phyloP scores from a whole-genome alignment of 768 basidiomycete genomes.

The Suillus bovinus region DNA sequence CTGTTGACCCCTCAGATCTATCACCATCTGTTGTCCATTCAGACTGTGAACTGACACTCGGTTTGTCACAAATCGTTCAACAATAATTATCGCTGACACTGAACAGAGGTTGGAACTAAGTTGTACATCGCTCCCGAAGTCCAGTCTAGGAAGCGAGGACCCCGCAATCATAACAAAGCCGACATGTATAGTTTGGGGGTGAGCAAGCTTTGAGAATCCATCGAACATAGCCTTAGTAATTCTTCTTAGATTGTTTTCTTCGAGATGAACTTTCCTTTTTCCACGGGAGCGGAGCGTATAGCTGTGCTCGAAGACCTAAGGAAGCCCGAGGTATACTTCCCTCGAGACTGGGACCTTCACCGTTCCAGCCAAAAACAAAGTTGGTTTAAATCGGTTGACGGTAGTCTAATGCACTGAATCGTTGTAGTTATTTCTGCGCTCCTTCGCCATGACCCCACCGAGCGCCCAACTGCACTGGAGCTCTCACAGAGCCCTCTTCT shows the following conservation, averaged over 20 bases:
- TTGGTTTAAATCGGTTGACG: conserved; percentile 35
- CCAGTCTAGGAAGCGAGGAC: conserved; percentile 56
- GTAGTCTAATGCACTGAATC: conserved; percentile 7
- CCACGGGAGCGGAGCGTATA: conserved; percentile 82
- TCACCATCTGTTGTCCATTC: conserved; percentile 43
- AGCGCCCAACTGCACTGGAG: conserved; percentile 80
- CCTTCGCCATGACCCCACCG: conserved; percentile 76
- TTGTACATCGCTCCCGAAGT: conserved; percentile 95
- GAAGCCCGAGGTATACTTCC: conserved; percentile 73
- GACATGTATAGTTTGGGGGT: conserved; percentile 96
- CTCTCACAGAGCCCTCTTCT: conserved; percentile 77
- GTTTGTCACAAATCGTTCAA: conserved; percentile 34
- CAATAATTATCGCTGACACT: neutral
- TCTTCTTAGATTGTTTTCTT: conserved; percentile 84
- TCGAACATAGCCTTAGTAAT: conserved; percentile 3
- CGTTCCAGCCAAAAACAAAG: conserved; percentile 68
- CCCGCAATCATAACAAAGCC: conserved; percentile 83
- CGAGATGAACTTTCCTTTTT: conserved; percentile 90
- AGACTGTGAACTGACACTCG: conserved; percentile 76
- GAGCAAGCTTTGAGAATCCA: conserved; percentile 26
- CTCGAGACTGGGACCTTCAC: conserved; percentile 66
- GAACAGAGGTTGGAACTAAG: conserved; percentile 81
- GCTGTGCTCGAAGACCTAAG: conserved; percentile 80
- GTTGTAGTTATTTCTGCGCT: conserved; percentile 75
- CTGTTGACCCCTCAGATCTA: conserved; percentile 73